These are phyloP conservation scores for Sphaerobolus stellatus DNA, from an alignment of 1,284 basidiomycete genomes.

Conservation along the genomic window DNA sequence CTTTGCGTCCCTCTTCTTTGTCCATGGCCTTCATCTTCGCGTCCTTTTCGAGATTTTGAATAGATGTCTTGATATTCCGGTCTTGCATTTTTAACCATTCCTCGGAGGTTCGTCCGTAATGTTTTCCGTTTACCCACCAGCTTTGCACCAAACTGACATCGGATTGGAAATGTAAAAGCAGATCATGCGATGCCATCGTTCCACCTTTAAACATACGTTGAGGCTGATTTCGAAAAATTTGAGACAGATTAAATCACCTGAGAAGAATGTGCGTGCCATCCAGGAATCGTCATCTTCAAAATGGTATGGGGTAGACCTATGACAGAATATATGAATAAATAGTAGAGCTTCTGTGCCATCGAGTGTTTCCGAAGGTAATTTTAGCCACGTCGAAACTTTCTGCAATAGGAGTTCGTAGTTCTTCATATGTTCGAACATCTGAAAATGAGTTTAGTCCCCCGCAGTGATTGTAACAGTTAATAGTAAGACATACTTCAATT, in stretches of 20 bases:
- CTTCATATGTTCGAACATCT: constrained; percentile 87
- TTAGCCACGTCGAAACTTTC: constrained; percentile 72
- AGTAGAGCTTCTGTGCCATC: constrained; percentile 47
- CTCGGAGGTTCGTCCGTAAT: constrained; percentile 70
- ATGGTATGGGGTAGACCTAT: constrained; percentile 66
- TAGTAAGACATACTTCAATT: constrained; percentile 51
- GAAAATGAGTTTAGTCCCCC: neutral
- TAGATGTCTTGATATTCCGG: constrained; percentile 46
- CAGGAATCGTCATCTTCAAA: constrained; percentile 74
- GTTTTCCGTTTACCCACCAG: constrained; percentile 65
- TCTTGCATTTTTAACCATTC: constrained; percentile 71
- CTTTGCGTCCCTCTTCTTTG: constrained; percentile 56
- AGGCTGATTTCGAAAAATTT: constrained; percentile 25
- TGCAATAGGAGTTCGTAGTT: constrained; percentile 67
- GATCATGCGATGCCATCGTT: constrained; percentile 68
- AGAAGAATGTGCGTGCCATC: constrained; percentile 81
- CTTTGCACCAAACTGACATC: constrained; percentile 59
- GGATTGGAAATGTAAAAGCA: constrained; percentile 69
- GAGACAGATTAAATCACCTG: constrained; percentile 44
- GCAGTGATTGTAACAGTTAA: neutral
- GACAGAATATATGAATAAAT: constrained; percentile 79
- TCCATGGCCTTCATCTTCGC: constrained; percentile 47
- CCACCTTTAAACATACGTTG: constrained; percentile 41
- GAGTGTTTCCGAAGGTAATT: constrained; percentile 37
- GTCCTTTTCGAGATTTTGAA: constrained; percentile 52